Evolutionary conservation across 345 rosid species (phyloP).

Genomic region (Salix udensis): DNA sequence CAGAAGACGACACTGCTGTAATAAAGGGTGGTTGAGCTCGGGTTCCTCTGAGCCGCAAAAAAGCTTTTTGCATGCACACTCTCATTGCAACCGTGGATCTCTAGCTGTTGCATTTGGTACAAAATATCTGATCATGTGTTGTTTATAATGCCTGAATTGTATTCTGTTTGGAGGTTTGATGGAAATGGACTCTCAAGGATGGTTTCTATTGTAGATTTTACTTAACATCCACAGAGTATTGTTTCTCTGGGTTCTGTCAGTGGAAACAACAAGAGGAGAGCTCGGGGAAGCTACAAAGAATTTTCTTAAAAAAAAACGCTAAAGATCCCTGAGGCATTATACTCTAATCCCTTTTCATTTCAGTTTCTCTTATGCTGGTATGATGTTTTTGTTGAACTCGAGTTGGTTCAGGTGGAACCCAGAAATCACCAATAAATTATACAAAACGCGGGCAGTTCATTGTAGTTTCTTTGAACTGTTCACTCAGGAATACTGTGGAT

Average conservation of each 20-base stretch:
- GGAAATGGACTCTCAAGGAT: conserved; percentile 11
- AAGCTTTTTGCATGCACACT: conserved; percentile 10
- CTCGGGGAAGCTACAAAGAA: not conserved
- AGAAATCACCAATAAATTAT: not conserved
- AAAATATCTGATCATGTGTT: conserved; percentile 4
- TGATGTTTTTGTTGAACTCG: not conserved
- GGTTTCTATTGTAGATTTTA: conserved; percentile 14
- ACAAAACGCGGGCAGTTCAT: too few species aligned
- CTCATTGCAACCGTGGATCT: not conserved
- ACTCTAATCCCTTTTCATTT: not conserved
- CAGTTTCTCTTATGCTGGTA: not conserved
- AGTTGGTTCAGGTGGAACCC: not conserved
- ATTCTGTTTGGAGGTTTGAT: conserved; percentile 5
- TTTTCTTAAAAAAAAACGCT: not conserved
- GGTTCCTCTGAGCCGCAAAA: not conserved
- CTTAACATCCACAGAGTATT: not conserved
- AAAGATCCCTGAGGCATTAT: not conserved
- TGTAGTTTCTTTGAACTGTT: too few species aligned
- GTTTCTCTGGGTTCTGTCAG: not conserved
- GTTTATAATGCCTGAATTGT: conserved; percentile 22
- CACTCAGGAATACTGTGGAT: too few species aligned
- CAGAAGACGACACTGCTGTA: conserved; percentile 15
- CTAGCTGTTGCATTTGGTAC: conserved; percentile 12
- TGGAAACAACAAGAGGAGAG: not conserved
- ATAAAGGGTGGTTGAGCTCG: not conserved